Conservation (phyloP, 192 early-diverging fungal genomes). For the Umbelopsis sp. region DNA sequence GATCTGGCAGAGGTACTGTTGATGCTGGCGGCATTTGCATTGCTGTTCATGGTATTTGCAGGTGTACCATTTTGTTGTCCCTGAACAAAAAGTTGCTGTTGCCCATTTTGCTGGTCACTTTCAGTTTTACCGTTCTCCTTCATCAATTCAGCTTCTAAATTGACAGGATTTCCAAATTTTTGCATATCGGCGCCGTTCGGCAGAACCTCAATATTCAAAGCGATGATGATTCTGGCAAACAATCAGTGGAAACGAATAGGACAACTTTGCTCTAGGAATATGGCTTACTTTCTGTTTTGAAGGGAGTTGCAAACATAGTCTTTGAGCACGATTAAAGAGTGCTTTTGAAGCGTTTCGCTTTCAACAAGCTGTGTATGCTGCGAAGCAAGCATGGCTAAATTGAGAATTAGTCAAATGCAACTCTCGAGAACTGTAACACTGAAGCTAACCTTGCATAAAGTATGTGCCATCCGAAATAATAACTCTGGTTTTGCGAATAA, state of each 20-base stretch:
- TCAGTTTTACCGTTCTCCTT: neutral
- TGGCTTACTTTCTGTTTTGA: conserved; percentile 51
- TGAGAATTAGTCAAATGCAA: neutral
- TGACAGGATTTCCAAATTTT: neutral
- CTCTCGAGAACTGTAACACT: neutral
- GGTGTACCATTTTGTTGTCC: neutral
- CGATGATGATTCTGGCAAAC: conserved; percentile 33
- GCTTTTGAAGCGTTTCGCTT: conserved; percentile 46
- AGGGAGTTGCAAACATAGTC: conserved; percentile 54
- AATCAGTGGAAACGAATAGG: neutral
- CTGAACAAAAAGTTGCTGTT: conserved; percentile 8
- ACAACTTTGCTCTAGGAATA: neutral
- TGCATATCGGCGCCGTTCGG: conserved; percentile 28
- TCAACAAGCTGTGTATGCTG: conserved; percentile 52
- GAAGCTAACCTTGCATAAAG: conserved; percentile 64
- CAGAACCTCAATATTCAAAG: conserved; percentile 53
- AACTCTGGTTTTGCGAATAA: conserved; percentile 37
- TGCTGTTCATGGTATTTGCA: neutral
- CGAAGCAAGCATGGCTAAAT: conserved; percentile 65
- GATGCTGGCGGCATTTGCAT: neutral
- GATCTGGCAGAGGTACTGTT: neutral
- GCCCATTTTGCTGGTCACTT: conserved; percentile 1
- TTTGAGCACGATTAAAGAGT: conserved; percentile 52
- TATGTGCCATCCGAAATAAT: conserved; percentile 68
- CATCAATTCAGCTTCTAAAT: conserved; percentile 2